phyloP scores from a whole-genome alignment of 768 basidiomycete genomes.

The Auricularia auricula-judae region DNA sequence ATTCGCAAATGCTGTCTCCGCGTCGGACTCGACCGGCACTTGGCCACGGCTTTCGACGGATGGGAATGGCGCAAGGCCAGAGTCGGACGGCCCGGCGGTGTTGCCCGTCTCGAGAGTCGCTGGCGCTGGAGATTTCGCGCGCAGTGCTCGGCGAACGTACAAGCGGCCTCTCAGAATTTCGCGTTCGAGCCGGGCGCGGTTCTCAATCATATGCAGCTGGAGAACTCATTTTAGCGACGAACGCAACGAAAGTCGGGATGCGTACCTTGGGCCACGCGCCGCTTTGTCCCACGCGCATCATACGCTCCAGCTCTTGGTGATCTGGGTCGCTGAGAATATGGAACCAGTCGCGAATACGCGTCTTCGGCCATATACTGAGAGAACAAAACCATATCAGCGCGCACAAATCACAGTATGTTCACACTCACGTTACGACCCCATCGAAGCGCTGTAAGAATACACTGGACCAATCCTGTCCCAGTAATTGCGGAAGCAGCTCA shows the following conservation, averaged over 20 bases:
- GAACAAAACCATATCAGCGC: not conserved
- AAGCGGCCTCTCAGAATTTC: slow-evolving; percentile 74
- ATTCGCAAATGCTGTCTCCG: slow-evolving; percentile 56
- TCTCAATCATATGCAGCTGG: slow-evolving; percentile 89
- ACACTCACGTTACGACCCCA: slow-evolving; percentile 69
- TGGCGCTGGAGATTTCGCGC: slow-evolving; percentile 16
- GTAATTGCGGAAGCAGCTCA: slow-evolving; percentile 84
- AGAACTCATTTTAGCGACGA: not conserved
- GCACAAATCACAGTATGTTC: too few relatives aligned
- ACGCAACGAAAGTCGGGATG: not conserved
- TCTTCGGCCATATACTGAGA: slow-evolving; percentile 72
- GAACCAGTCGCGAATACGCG: slow-evolving; percentile 71
- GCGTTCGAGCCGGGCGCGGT: slow-evolving; percentile 75
- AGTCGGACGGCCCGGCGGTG: slow-evolving; percentile 17
- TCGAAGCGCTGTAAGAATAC: slow-evolving; percentile 94
- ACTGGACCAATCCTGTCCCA: slow-evolving; percentile 93
- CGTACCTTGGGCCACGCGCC: slow-evolving; percentile 96
- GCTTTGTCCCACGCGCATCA: slow-evolving; percentile 77
- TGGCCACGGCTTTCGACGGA: slow-evolving; percentile 39
- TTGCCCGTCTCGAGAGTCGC: slow-evolving; percentile 12
- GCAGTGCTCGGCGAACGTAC: slow-evolving; percentile 47
- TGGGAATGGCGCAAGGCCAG: slow-evolving; percentile 20
- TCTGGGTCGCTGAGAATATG: slow-evolving; percentile 78
- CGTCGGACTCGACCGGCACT: slow-evolving; percentile 69
- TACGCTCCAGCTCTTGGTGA: slow-evolving; percentile 64